Evolutionary conservation across 306 rosid species (phyloP).

Genomic region (Sphenostylis stenocarpa): DNA sequence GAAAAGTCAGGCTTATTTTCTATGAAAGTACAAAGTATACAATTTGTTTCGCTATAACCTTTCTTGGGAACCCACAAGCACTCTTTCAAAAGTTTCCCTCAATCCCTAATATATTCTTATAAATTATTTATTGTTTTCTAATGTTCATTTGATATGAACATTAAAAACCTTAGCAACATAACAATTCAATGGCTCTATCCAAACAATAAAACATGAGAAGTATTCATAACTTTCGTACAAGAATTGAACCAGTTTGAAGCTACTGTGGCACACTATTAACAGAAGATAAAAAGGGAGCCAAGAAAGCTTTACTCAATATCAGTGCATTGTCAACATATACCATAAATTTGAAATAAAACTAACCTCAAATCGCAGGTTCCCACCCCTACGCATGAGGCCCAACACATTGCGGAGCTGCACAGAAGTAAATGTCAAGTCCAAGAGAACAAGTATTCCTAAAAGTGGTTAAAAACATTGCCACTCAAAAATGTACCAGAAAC

Average conservation of each 20-base stretch:
- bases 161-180: background rate
- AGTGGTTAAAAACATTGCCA: background rate
- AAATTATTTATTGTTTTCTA: background rate
- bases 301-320: conserved; percentile 11
- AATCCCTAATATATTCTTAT: background rate
- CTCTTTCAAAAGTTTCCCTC: background rate
- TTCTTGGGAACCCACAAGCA: background rate
- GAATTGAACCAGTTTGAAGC: conserved; percentile 12
- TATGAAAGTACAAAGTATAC: background rate
- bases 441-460: conserved; percentile 3
- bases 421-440: conserved; percentile 35
- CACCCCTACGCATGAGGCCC: conserved; percentile 92
- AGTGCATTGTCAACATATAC: conserved; percentile 7
- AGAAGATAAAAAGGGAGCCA: background rate
- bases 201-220: background rate
- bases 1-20: background rate
- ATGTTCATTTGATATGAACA: background rate
- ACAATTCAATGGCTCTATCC: background rate
- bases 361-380: conserved; percentile 87
- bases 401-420: conserved; percentile 88
- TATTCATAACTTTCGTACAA: background rate
- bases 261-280: background rate
- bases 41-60: background rate
- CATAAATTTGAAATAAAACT: conserved; percentile 34
- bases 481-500: background rate